These are phyloP conservation scores for Botryobasidium botryosum DNA, from an alignment of 768 basidiomycete genomes.

Conservation along the genomic window DNA sequence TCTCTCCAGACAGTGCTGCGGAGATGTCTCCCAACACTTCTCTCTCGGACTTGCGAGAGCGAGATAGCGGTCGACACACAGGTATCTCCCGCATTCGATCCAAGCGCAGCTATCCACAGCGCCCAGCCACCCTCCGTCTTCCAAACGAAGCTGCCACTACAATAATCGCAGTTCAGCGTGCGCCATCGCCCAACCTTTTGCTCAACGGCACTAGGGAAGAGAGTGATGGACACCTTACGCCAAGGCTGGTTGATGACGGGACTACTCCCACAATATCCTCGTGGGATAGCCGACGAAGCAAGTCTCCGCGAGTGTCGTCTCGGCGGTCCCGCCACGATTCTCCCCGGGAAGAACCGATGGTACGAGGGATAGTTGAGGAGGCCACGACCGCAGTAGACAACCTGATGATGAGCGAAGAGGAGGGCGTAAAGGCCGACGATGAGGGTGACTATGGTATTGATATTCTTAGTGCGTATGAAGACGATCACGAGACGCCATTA, in stretches of 20 bases:
- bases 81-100: conserved; percentile 5
- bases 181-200: conserved; percentile 1
- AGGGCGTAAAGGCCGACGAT: conserved; percentile 11
- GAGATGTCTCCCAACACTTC: conserved; percentile 2
- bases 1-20: too few species aligned
- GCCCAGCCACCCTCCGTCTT: neutral
- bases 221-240: too few species aligned
- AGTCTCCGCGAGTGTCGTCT: too few species aligned
- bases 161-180: neutral
- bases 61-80: neutral
- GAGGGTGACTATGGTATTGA: conserved; percentile 11
- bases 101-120: conserved; percentile 2
- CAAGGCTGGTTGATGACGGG: too few species aligned
- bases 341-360: too few species aligned
- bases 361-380: too few species aligned
- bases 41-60: neutral
- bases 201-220: neutral
- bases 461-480: conserved; percentile 8
- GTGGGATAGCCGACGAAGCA: too few species aligned
- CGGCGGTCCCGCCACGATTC: too few species aligned
- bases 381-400: conserved; percentile 3
- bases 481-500: too few species aligned
- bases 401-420: conserved; percentile 10
- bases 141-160: neutral
- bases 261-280: too few species aligned